phyloP scores from a whole-genome alignment of 352 stramenopile species.

The Phytophthora palmivora region DNA sequence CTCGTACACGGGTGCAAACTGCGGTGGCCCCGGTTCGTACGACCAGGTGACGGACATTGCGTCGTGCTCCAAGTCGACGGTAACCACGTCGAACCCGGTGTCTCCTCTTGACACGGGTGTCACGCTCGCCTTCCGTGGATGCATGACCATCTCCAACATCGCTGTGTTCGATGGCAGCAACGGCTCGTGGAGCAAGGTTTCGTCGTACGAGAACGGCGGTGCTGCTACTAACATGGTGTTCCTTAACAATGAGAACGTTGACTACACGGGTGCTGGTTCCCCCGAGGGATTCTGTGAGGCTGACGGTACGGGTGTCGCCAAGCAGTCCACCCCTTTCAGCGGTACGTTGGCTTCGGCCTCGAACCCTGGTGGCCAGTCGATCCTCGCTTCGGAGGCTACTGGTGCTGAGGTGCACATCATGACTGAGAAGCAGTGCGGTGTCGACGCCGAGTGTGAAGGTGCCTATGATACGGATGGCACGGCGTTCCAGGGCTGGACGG shows the following conservation, averaged over 20 bases:
- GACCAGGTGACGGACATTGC: slow-evolving; percentile 74
- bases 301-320: slow-evolving; percentile 56
- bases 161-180: slow-evolving; percentile 69
- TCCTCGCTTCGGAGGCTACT: slow-evolving; percentile 67
- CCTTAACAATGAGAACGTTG: slow-evolving; percentile 86
- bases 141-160: slow-evolving; percentile 77
- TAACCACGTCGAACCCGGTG: slow-evolving; percentile 51
- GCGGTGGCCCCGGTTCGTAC: slow-evolving; percentile 64
- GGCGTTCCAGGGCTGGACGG: slow-evolving; percentile 69
- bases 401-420: slow-evolving; percentile 84
- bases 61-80: slow-evolving; percentile 56
- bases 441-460: slow-evolving; percentile 59
- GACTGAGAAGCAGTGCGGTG: slow-evolving; percentile 63
- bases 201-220: slow-evolving; percentile 65
- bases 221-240: slow-evolving; percentile 76
- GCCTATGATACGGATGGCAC: slow-evolving; percentile 78
- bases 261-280: slow-evolving; percentile 60
- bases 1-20: slow-evolving; percentile 64
- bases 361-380: slow-evolving; percentile 46
- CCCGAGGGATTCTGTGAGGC: slow-evolving; percentile 67
- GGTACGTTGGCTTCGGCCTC: slow-evolving; percentile 60
- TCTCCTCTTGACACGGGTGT: slow-evolving; percentile 73
- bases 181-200: slow-evolving; percentile 62
- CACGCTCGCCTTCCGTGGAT: slow-evolving; percentile 70
- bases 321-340: slow-evolving; percentile 49